Evolutionary conservation across 2,329 filamentous ascomycete genomes (phyloP).

Genomic region (Iodosphaeria phyllophila): DNA sequence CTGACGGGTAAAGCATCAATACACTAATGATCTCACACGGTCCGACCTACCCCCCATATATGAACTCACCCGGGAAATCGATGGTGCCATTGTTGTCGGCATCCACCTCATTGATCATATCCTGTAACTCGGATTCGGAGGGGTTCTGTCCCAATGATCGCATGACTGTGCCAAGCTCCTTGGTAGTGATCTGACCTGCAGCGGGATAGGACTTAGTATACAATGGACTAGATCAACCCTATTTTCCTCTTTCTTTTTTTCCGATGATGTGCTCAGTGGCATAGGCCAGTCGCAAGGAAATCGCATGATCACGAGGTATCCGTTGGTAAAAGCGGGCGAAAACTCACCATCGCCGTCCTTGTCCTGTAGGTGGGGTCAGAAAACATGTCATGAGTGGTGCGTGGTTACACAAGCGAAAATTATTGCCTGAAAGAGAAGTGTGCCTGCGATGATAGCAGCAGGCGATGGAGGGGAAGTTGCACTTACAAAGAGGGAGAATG

Average conservation of each 20-base stretch:
- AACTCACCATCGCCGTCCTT: slow-evolving; percentile 77
- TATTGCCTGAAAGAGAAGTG: not conserved
- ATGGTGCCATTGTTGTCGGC: slow-evolving; percentile 88
- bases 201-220: too few relatives aligned
- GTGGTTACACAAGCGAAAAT: not conserved
- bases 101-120: slow-evolving; percentile 90
- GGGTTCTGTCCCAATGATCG: slow-evolving; percentile 79
- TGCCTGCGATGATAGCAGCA: not conserved
- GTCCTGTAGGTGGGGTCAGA: slow-evolving; percentile 36
- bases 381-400: not conserved
- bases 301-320: not conserved
- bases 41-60: not conserved
- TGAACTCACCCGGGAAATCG: slow-evolving; percentile 61
- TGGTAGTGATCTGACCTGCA: slow-evolving; percentile 84
- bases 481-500: slow-evolving; percentile 98
- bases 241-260: not conserved
- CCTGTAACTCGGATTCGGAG: slow-evolving; percentile 75
- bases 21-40: not conserved
- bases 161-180: slow-evolving; percentile 82
- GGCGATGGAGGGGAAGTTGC: not conserved
- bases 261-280: not conserved
- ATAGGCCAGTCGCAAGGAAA: not conserved
- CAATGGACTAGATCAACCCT: too few relatives aligned
- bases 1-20: slow-evolving; percentile 21
- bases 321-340: not conserved